A percentile compares a stretch with the other conserved stretches of the same genome.
Evolutionary conservation across 2,329 filamentous ascomycete species (phyloP).

Genomic region (Nemania diffusa): DNA sequence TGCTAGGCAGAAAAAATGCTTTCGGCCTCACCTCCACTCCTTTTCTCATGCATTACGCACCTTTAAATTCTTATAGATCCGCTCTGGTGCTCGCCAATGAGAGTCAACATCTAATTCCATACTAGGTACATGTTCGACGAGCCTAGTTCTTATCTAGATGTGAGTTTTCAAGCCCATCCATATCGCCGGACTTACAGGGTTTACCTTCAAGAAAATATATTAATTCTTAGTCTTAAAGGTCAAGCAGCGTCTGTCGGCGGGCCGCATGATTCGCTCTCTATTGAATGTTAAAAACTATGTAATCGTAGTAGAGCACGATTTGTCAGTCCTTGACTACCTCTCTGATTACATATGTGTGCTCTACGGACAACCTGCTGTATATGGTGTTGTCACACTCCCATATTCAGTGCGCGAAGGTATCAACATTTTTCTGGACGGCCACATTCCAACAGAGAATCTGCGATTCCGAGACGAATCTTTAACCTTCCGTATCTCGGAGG

Average conservation of each 20-base stretch:
- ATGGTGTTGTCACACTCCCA: constrained; percentile 96
- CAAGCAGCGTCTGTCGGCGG: constrained; percentile 91
- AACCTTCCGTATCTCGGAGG: constrained; percentile 33
- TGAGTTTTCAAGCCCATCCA: constrained; percentile 59
- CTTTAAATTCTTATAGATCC: neutral
- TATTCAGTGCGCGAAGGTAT: constrained; percentile 89
- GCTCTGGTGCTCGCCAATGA: neutral
- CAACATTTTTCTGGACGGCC: constrained; percentile 36
- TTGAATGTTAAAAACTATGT: constrained; percentile 92
- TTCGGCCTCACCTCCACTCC: neutral
- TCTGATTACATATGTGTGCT: constrained; percentile 98
- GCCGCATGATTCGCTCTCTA: constrained; percentile 90
- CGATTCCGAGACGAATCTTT: constrained; percentile 36
- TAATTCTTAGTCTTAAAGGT: constrained; percentile 22
- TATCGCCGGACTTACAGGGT: neutral
- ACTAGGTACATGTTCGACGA: constrained; percentile 95
- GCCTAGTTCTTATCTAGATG: constrained; percentile 98
- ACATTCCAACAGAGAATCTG: constrained; percentile 36
- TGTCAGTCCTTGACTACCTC: constrained; percentile 97
- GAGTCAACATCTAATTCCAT: constrained; percentile 4
- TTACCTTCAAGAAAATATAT: neutral
- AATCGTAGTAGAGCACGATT: constrained; percentile 98
- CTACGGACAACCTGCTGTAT: constrained; percentile 94
- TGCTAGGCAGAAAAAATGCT: neutral
- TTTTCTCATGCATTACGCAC: neutral